Evolutionary conservation across 257 asterid species (phyloP).

Genomic region (Lavandula angustifolia): DNA sequence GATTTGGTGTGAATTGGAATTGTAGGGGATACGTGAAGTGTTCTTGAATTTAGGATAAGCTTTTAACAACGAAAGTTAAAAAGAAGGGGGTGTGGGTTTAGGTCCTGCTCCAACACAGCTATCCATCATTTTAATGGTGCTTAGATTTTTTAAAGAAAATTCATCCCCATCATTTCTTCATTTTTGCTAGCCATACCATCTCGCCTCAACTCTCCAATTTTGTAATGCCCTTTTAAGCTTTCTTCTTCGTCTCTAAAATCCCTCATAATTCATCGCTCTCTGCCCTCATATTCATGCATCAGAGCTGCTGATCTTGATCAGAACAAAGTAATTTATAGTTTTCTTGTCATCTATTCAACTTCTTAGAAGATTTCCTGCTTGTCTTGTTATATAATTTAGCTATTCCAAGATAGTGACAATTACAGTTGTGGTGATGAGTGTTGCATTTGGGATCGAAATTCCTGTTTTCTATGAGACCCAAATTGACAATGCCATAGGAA

Average conservation of each 20-base stretch:
- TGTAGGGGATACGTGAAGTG: too few relatives aligned
- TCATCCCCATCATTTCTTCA: too few relatives aligned
- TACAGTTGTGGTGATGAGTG: conserved; percentile 75
- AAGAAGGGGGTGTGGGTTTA: too few relatives aligned
- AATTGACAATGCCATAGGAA: conserved; percentile 78
- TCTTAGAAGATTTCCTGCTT: neutral
- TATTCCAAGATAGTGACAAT: conserved; percentile 68
- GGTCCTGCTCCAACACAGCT: too few relatives aligned
- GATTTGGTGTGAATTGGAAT: too few relatives aligned
- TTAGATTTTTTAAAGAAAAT: too few relatives aligned
- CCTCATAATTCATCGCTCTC: conserved; percentile 40
- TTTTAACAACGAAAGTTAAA: too few relatives aligned
- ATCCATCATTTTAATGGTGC: too few relatives aligned
- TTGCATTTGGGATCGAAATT: conserved; percentile 90
- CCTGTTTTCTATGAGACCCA: conserved; percentile 89
- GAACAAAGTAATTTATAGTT: conserved; percentile 53
- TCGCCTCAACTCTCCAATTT: conserved; percentile 61
- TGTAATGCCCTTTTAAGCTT: conserved; percentile 54
- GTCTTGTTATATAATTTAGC: neutral
- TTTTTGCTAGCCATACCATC: conserved; percentile 24
- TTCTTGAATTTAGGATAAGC: too few relatives aligned
- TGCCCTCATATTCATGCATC: conserved; percentile 64
- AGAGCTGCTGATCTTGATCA: conserved; percentile 89
- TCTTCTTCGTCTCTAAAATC: conserved; percentile 44
- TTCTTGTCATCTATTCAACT: neutral